Evolutionary conservation across 257 asterid species (phyloP), one percentile per base, ranked within the genome.

Genomic region (Dorcoceras hygrometricum): DNA sequence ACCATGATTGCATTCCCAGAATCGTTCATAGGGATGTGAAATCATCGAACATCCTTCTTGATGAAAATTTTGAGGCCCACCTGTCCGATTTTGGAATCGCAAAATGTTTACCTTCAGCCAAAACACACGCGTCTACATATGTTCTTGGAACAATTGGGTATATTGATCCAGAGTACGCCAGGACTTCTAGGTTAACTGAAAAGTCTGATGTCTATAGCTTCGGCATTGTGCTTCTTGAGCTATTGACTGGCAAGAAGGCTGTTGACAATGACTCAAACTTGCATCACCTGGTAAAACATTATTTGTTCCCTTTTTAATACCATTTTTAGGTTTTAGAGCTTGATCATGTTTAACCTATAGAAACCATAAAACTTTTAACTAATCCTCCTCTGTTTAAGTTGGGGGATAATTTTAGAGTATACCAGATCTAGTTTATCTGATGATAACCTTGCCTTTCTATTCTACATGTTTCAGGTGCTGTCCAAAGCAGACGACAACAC

Each of bases 81-180:
- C 84, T 94, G 4, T 90, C 99, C 2, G 99, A 94, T 84, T 94
- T 94, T 67, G 99, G 99, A 32, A 84, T 86, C 23, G 99, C 99
- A 0, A 90, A 87, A 76, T 80, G 81, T 56, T 62, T 94, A 46
- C 86, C 96, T 1, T 11, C 79, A 14, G 79, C 97, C 0, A 90
- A 85, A 76, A 80, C 91, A 63, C 95, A 94, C 76, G 95, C 96
- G 10, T 94, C 97, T 22, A 94, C 99, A 0, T 85, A 77, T 62
- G 99, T 94, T 23, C 83, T 94, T 23, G 99, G 99, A 57, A 94
- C 99, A 4, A 90, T 94, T 60, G 99, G 99, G 57, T 94, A 94
- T 81, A 94, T 94, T 24, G 99, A 94, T 66, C 99, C 99, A 0
- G 99, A 87, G 73, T 94, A 94, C 63, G 99, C 99, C 1, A 65